Conservation (phyloP, 441 rosid genomes). For the Omphalea diandra region DNA sequence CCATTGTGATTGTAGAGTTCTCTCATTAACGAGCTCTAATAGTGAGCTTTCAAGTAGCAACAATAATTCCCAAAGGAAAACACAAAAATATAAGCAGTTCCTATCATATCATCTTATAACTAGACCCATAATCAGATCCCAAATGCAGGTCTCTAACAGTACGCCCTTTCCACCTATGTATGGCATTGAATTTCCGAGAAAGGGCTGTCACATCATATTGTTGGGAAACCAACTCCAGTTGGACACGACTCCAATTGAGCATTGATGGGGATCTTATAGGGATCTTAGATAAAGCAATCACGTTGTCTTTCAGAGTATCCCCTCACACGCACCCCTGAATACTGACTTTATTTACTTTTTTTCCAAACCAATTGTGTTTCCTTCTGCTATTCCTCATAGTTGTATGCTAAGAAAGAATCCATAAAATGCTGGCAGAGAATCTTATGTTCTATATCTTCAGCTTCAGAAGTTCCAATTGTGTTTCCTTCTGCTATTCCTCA, state of each 20-base stretch:
- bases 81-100: too few species aligned
- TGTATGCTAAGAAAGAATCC: neutral
- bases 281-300: neutral
- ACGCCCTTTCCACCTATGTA: neutral
- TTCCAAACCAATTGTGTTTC: neutral
- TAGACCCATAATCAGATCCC: too few species aligned
- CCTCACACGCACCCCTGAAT: neutral
- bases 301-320: neutral
- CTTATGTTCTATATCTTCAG: neutral
- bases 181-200: neutral
- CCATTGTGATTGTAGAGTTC: too few species aligned
- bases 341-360: neutral
- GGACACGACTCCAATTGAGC: neutral
- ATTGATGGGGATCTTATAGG: neutral
- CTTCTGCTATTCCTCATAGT: neutral
- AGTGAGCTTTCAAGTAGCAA: too few species aligned
- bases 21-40: too few species aligned
- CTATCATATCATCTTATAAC: too few species aligned
- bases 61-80: too few species aligned
- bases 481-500: neutral
- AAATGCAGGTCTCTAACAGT: neutral
- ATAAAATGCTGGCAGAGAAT: neutral
- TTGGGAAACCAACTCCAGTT: neutral
- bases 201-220: neutral
- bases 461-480: neutral